Evolutionary conservation across 495 filamentous ascomycete species (phyloP).

Genomic region (Bacidia rubella): DNA sequence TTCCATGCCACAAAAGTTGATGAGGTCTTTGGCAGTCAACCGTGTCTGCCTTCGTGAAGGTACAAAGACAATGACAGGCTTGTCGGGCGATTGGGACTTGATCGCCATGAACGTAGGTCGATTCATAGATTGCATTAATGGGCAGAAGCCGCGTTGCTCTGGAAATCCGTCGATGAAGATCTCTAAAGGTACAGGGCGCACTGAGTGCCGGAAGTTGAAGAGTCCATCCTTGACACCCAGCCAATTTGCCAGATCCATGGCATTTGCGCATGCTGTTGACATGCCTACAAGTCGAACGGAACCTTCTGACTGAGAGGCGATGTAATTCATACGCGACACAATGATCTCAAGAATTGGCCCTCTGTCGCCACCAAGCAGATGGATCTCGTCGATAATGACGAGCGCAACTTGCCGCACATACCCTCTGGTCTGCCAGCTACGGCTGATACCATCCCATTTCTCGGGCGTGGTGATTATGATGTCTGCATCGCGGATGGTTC

Average conservation of each 20-base stretch:
- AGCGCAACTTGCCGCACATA: constrained; percentile 92
- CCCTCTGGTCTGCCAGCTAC: constrained; percentile 92
- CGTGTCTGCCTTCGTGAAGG: constrained; percentile 90
- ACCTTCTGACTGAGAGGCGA: constrained; percentile 76
- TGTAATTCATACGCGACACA: constrained; percentile 98
- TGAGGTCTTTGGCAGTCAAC: constrained; percentile 86
- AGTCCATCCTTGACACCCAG: constrained; percentile 92
- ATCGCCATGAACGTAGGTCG: constrained; percentile 92
- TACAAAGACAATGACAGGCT: constrained; percentile 97
- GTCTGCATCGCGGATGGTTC: constrained; percentile 87
- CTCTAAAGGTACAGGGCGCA: constrained; percentile 87
- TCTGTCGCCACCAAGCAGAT: constrained; percentile 86
- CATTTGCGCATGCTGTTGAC: constrained; percentile 97
- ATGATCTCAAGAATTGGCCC: constrained; percentile 98
- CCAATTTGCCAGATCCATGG: constrained; percentile 88
- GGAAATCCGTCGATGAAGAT: constrained; percentile 97
- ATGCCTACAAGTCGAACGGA: constrained; percentile 87
- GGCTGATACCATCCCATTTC: constrained; percentile 98
- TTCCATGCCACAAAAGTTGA: constrained; percentile 97
- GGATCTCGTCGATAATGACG: constrained; percentile 98
- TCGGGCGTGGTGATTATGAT: constrained; percentile 98
- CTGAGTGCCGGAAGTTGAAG: constrained; percentile 97
- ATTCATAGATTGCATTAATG: constrained; percentile 99
- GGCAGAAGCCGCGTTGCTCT: constrained; percentile 87
- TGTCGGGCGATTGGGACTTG: constrained; percentile 86